phyloP scores from a whole-genome alignment of 257 asterid genomes.

The Gentiana macrophylla region DNA sequence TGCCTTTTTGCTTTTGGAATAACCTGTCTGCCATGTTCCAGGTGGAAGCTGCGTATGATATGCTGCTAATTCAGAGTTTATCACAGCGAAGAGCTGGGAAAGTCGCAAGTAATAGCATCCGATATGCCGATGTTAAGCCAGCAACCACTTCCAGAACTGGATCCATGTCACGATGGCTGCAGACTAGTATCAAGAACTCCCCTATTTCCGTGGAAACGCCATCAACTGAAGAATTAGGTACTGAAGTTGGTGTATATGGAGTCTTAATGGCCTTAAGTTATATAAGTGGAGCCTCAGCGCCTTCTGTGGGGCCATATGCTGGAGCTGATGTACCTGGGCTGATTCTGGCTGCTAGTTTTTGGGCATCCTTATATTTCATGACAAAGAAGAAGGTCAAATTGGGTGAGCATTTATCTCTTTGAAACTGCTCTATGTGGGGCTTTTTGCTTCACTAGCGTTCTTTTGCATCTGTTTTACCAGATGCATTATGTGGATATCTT shows the following conservation, averaged over 20 bases:
- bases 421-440: too few relatives aligned
- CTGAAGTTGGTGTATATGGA: slow-evolving; percentile 95
- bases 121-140: slow-evolving; percentile 91
- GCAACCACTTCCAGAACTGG: slow-evolving; percentile 43
- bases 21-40: slow-evolving; percentile 19
- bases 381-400: slow-evolving; percentile 87
- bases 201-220: slow-evolving; percentile 71
- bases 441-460: too few relatives aligned
- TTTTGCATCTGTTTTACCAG: too few relatives aligned
- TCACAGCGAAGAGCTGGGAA: slow-evolving; percentile 86
- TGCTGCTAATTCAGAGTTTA: slow-evolving; percentile 87
- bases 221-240: slow-evolving; percentile 66
- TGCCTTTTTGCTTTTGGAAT: slow-evolving; percentile 7
- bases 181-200: slow-evolving; percentile 39
- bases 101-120: slow-evolving; percentile 59
- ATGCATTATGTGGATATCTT: too few relatives aligned
- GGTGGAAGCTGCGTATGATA: slow-evolving; percentile 98
- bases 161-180: slow-evolving; percentile 86
- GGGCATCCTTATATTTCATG: slow-evolving; percentile 93
- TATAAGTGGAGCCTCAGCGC: slow-evolving; percentile 67
- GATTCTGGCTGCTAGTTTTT: slow-evolving; percentile 83
- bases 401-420: slow-evolving; percentile 38
- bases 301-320: slow-evolving; percentile 42
- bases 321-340: slow-evolving; percentile 92
- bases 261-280: slow-evolving; percentile 82